These are phyloP conservation scores for Physcomitrium patens DNA, from an alignment of 225 moss, liverwort and hornwort species.

Conservation along the genomic window DNA sequence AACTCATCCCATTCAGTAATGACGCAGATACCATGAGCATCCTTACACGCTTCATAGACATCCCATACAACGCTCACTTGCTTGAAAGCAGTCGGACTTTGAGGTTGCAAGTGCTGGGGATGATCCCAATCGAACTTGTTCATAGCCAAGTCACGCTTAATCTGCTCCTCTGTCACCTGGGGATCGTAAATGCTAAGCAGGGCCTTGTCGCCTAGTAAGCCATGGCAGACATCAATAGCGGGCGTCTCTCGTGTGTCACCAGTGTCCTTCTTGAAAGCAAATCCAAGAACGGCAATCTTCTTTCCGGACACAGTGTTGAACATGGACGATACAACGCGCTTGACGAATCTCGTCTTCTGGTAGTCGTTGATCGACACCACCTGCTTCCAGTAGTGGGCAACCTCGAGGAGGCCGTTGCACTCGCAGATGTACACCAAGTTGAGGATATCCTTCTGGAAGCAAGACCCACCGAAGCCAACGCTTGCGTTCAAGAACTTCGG, in stretches of 20 bases:
- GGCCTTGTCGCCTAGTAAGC: constrained; percentile 81
- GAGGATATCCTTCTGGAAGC: constrained; percentile 94
- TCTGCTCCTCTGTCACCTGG: constrained; percentile 88
- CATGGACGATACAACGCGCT: constrained; percentile 91
- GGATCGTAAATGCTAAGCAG: constrained; percentile 75
- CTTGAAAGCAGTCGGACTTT: constrained; percentile 60
- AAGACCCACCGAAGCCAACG: constrained; percentile 88
- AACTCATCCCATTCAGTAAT: constrained; percentile 98
- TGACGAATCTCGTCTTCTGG: constrained; percentile 88
- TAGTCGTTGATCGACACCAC: constrained; percentile 94
- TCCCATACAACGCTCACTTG: constrained; percentile 79
- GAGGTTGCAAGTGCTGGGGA: constrained; percentile 83
- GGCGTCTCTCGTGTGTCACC: constrained; percentile 89
- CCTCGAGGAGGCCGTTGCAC: constrained; percentile 85
- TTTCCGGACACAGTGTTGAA: constrained; percentile 94
- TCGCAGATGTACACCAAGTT: constrained; percentile 95
- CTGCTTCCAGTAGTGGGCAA: constrained; percentile 92
- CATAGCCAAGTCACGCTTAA: constrained; percentile 86
- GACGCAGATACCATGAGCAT: constrained; percentile 77
- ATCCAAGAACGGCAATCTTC: constrained; percentile 83
- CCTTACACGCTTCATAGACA: constrained; percentile 80
- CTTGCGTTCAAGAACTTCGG: constrained; percentile 74
- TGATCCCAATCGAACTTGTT: constrained; percentile 99
- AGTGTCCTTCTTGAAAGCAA: constrained; percentile 93
- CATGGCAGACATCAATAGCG: constrained; percentile 90